Conservation (phyloP, 257 asterid species). For the Eucommia ulmoides region DNA sequence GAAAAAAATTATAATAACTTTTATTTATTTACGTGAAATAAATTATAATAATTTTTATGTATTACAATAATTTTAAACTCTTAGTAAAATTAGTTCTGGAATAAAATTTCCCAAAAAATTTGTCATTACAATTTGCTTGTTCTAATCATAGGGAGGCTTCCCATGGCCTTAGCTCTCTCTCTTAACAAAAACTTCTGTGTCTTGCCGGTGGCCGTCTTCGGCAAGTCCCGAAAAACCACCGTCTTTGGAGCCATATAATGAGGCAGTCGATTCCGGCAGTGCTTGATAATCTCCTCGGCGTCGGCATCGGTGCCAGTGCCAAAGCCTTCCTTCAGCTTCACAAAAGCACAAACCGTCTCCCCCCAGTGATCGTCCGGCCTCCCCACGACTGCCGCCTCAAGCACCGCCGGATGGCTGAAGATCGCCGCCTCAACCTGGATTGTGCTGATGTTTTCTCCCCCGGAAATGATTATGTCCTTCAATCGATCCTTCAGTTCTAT, state of each 20-base stretch:
- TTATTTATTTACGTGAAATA: too few species aligned
- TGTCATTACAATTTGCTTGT: slow-evolving; percentile 2
- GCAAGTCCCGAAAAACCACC: background rate
- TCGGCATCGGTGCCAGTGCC: background rate
- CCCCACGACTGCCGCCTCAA: slow-evolving; percentile 2
- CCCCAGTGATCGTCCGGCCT: slow-evolving; percentile 2
- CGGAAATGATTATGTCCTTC: slow-evolving; percentile 1
- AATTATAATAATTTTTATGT: too few species aligned
- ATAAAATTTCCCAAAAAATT: too few species aligned
- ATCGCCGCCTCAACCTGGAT: slow-evolving; percentile 1
- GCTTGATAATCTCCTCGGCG: background rate
- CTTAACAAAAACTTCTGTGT: background rate
- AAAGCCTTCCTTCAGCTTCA: slow-evolving; percentile 1
- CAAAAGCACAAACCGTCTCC: slow-evolving; percentile 1
- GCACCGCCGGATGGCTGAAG: background rate
- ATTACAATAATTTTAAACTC: too few species aligned
- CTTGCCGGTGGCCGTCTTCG: slow-evolving; percentile 3
- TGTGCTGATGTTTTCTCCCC: slow-evolving; percentile 1
- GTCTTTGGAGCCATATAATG: slow-evolving; percentile 1
- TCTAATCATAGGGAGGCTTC: background rate
- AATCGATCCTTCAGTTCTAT: slow-evolving; percentile 1
- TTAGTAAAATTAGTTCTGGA: too few species aligned
- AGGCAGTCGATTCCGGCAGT: background rate
- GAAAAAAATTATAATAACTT: too few species aligned
- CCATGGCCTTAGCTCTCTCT: background rate